These are phyloP conservation scores for Coniella lustricola DNA, from an alignment of 2,329 filamentous ascomycete genomes.

Conservation along the genomic window DNA sequence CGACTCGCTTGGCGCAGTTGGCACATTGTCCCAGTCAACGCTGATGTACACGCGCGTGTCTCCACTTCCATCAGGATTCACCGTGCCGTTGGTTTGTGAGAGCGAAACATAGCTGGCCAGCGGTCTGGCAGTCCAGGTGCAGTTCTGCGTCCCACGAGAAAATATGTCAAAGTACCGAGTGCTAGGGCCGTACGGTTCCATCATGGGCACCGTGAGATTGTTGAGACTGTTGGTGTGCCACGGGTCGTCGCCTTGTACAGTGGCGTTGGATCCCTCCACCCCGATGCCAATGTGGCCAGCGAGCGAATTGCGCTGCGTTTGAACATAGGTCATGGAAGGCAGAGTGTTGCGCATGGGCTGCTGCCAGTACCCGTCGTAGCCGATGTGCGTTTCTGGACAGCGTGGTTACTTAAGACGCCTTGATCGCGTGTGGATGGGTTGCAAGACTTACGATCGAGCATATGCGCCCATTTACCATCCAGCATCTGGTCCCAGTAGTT, in stretches of 20 bases:
- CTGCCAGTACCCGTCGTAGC: slow-evolving; percentile 54
- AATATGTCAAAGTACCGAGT: slow-evolving; percentile 59
- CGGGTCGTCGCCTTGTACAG: slow-evolving; percentile 59
- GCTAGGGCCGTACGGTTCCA: slow-evolving; percentile 51
- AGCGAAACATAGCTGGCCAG: slow-evolving; percentile 44
- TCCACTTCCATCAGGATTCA: slow-evolving; percentile 37
- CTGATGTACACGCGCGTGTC: slow-evolving; percentile 48
- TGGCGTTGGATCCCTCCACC: slow-evolving; percentile 59
- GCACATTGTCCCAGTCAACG: slow-evolving; percentile 45
- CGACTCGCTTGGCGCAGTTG: slow-evolving; percentile 32
- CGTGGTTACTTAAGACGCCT: background rate
- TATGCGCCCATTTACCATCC: slow-evolving; percentile 55
- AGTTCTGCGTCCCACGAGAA: slow-evolving; percentile 46
- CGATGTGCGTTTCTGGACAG: slow-evolving; percentile 41
- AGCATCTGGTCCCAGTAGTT: slow-evolving; percentile 50
- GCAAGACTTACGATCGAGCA: slow-evolving; percentile 45
- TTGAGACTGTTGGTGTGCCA: slow-evolving; percentile 50
- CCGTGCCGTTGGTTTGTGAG: slow-evolving; percentile 40
- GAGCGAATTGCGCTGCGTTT: slow-evolving; percentile 48
- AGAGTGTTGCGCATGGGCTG: slow-evolving; percentile 66
- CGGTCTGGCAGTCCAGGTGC: slow-evolving; percentile 45
- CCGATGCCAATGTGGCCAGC: slow-evolving; percentile 57
- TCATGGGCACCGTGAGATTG: slow-evolving; percentile 45
- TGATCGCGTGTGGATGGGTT: background rate
- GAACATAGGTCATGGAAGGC: slow-evolving; percentile 53